These are phyloP conservation scores for Podospora appendiculata DNA, from an alignment of 495 filamentous ascomycete genomes.

Conservation along the genomic window DNA sequence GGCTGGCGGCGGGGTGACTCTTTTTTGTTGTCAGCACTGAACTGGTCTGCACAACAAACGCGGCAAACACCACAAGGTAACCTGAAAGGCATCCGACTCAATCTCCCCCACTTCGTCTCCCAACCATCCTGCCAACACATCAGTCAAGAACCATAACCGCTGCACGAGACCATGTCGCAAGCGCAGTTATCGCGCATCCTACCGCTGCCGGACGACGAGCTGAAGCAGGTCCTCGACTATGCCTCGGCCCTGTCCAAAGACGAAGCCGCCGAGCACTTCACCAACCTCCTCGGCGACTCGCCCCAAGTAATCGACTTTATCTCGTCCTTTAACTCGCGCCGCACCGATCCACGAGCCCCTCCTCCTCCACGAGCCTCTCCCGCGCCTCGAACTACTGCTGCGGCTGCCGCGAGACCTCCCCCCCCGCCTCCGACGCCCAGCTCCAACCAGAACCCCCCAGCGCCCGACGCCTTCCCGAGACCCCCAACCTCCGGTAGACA, in stretches of 20 bases:
- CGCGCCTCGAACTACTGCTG: too few species aligned
- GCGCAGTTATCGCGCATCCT: slow-evolving; percentile 69
- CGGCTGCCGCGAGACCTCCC: not conserved
- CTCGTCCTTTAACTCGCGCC: slow-evolving; percentile 74
- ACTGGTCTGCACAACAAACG: too few species aligned
- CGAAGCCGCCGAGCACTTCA: slow-evolving; percentile 74
- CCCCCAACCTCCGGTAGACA: slow-evolving; percentile 12
- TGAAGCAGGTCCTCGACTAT: slow-evolving; percentile 77
- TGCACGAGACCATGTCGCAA: slow-evolving; percentile 43
- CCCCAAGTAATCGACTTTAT: slow-evolving; percentile 86
- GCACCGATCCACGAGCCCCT: slow-evolving; percentile 38
- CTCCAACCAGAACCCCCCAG: slow-evolving; percentile 16
- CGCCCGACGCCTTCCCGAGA: slow-evolving; percentile 25
- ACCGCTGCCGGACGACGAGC: slow-evolving; percentile 73
- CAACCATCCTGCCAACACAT: too few species aligned
- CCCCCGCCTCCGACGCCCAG: slow-evolving; percentile 4
- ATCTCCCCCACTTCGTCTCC: too few species aligned
- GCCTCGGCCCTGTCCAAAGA: slow-evolving; percentile 59
- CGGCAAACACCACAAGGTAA: too few species aligned
- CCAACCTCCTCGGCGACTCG: slow-evolving; percentile 81
- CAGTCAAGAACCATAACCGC: not conserved
- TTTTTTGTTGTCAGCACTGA: too few species aligned
- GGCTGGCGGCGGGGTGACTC: too few species aligned
- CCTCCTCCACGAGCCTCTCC: not conserved
- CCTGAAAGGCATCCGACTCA: too few species aligned